Percentiles rank a stretch among this genome's conserved stretches.
Evolutionary conservation across 164 flowering plant genomes (phyloP).

Genomic region (Tinospora cordifolia): DNA sequence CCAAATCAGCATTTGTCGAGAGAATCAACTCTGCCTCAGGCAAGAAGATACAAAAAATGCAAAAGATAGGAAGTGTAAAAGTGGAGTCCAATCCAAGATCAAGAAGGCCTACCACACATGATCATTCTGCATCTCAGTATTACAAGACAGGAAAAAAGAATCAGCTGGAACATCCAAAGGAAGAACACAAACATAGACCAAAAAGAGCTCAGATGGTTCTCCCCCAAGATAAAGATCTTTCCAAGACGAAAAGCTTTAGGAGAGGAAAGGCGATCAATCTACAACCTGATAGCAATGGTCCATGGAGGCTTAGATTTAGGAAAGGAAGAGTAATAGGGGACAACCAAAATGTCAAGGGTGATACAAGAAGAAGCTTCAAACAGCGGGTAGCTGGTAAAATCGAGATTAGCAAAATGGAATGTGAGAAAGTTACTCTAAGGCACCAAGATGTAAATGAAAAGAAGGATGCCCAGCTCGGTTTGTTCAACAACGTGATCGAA

Average conservation of each 20-base stretch:
- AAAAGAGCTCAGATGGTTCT: conserved; percentile 14
- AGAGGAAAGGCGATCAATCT: conserved; percentile 40
- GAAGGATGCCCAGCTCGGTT: conserved; percentile 23
- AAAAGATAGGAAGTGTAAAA: not conserved
- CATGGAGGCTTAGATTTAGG: conserved; percentile 49
- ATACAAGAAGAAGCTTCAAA: conserved; percentile 16
- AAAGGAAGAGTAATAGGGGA: conserved; percentile 25
- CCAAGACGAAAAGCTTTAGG: conserved; percentile 34
- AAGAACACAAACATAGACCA: not conserved
- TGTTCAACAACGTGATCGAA: conserved; percentile 53
- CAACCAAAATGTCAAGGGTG: conserved; percentile 15
- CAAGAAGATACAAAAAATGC: not conserved
- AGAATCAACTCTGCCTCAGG: conserved; percentile 9
- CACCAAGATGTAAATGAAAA: conserved; percentile 32
- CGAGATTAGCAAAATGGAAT: conserved; percentile 8
- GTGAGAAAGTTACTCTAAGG: conserved; percentile 33
- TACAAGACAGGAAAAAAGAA: not conserved
- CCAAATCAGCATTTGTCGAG: conserved; percentile 14
- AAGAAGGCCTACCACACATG: not conserved
- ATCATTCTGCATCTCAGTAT: not conserved
- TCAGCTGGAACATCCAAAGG: not conserved
- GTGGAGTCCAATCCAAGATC: not conserved
- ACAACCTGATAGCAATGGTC: conserved; percentile 22
- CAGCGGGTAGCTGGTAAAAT: conserved; percentile 14
- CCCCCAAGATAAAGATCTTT: conserved; percentile 11